Evolutionary conservation across 805 yeast genomes (phyloP).

Genomic region (Ogataea paraovalis): DNA sequence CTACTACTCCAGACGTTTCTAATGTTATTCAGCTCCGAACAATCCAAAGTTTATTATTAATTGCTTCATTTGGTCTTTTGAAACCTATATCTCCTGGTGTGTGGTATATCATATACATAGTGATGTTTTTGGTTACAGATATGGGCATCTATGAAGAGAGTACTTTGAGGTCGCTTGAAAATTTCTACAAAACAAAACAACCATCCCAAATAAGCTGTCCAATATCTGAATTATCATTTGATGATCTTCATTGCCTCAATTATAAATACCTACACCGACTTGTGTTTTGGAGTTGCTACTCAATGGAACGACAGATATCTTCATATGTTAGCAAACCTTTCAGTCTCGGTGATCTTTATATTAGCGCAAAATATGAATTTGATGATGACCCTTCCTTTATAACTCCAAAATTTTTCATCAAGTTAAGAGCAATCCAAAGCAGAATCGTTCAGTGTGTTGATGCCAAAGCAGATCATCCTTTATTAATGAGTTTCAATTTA

Average conservation of each 20-base stretch:
- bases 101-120: conserved; percentile 44
- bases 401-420: conserved; percentile 13
- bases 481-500: conserved; percentile 1
- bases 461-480: background rate
- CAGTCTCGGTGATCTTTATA: conserved; percentile 37
- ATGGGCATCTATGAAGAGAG: conserved; percentile 41
- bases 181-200: background rate
- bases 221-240: conserved; percentile 1
- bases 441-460: conserved; percentile 15
- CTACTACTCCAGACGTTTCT: conserved; percentile 1
- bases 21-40: conserved; percentile 28
- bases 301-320: conserved; percentile 44
- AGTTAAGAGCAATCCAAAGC: conserved; percentile 16
- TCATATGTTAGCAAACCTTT: conserved; percentile 44
- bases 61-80: conserved; percentile 40
- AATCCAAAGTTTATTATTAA: conserved; percentile 37
- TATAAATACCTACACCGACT: conserved; percentile 18
- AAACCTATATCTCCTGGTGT: conserved; percentile 45
- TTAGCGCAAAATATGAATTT: conserved; percentile 7
- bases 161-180: conserved; percentile 4
- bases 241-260: background rate
- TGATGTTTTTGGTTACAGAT: conserved; percentile 41
- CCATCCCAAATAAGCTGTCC: background rate
- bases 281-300: conserved; percentile 45
- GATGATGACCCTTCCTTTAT: conserved; percentile 3